Base-by-base conservation (phyloP, 192 early-diverging fungal genomes). In the Chytriomyces sp. region DNA sequence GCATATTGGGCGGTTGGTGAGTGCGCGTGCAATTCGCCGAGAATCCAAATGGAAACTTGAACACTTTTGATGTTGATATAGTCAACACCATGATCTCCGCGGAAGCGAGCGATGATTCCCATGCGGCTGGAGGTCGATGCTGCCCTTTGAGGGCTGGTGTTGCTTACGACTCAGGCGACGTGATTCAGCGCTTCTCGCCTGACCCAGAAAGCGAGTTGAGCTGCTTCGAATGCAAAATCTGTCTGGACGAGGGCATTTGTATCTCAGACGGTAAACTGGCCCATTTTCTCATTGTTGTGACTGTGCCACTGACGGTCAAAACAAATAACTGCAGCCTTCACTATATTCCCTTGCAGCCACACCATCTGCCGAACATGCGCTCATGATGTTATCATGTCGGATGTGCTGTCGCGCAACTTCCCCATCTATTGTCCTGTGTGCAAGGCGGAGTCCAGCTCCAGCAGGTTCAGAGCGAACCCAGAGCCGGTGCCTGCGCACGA, bases 401-500 rank as follows among this genome's bases (percentile, higher is more conserved):
- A 50, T 7, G 67, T 69, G 7, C 64, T 28, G 11, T 26, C 50
- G 11, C 53, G 65, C 13, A 20, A 68, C 16, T 69, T 77, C 35
- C 76, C 76, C 35, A 24, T 69, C 23, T 7, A 16, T 16, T 77
- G 76, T 48, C 76, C 76, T 7, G 26, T 77, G 16, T 77, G 76
- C 67, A 45, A 45, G 44, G 62, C 49, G 24, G 63, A 68, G 18
- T 10, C 20, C 20, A 24, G 53, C 5, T 13, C 53, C 16, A 57
- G 20, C 13, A 57, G 20, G 53, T 13, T 57, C 16, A 20, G 53
- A 57, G 53, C 53, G 53, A 20, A 57, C 13, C 16, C 53, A n/a
- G 20, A 13, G 53, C 53, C 16, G 20, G 20, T 20, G 53, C 53
- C 16, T 57, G 53, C 0, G 53, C 53, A 1, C 53, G 53, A n/a